Evolutionary conservation across 768 basidiomycete genomes (phyloP), one percentile per base, ranked within the genome.

Genomic region (Leccinum fibrillosum): DNA sequence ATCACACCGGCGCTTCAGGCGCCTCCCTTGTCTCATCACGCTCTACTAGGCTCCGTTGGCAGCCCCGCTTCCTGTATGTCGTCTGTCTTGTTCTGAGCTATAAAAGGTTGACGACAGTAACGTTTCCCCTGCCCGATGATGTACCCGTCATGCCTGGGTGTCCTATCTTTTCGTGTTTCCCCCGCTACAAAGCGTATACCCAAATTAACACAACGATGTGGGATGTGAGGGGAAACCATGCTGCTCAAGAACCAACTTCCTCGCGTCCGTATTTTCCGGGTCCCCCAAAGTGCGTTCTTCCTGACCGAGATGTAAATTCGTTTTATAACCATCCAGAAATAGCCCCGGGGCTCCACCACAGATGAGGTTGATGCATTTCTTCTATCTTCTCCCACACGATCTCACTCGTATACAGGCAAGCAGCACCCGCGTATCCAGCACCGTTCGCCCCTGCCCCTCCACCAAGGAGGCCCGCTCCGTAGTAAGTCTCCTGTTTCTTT

Each of bases 131-230:
- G 57, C 61, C 53, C 53, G 26, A 56, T 52, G 57, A 54, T 54
- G 53, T 58, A 59, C 51, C 39, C 61, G 34, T 35, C 60, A 72
- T 72, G 71, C 59, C 72, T 54, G 61, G 71, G 59, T 72, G 71
- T 58, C 69, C 72, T 19, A 15, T 65, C 47, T 56, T 74, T 30
- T 64, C 69, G 3, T 69, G 57, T 53, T 74, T 72, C 49, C 72
- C 71, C 11, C 73, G 69, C 62, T 71, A 73, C 5, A 74, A 64
- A 47, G 59, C 71, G 47, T 74, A 74, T 25, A 74, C 67, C 6
- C 67, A 74, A 44, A 57, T 72, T n/a, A 71, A 72, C 28, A 23
- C 69, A 21, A 60, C 52, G 63, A 64, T 53, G 71, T 74, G 69
- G 71, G 72, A 72, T 30, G 3, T 60, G 52, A 62, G 64, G 5